Conservation (phyloP, 768 basidiomycete genomes). For the Cyclocybe aegerita region DNA sequence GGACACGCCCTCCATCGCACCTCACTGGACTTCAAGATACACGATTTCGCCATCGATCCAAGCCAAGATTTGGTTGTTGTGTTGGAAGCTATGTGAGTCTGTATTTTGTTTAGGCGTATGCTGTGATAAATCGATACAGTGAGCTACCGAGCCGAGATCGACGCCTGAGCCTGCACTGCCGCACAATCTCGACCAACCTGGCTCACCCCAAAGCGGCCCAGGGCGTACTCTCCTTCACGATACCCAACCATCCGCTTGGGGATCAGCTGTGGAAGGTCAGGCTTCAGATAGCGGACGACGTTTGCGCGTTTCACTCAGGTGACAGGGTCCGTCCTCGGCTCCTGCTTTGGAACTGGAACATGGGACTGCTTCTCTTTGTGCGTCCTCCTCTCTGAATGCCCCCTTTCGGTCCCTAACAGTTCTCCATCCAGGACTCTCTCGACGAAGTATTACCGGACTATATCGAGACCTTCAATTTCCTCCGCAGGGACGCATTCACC, state of each 20-base stretch:
- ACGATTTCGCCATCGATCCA: conserved; percentile 66
- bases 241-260: neutral
- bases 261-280: neutral
- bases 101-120: neutral
- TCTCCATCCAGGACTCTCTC: neutral
- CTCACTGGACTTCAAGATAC: conserved; percentile 39
- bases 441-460: neutral
- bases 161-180: conserved; percentile 3
- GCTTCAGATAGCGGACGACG: conserved; percentile 2
- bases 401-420: no score
- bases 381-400: neutral
- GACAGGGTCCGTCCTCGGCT: neutral
- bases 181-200: conserved; percentile 5
- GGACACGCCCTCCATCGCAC: conserved; percentile 18
- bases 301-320: neutral
- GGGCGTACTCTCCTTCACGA: neutral
- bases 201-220: neutral
- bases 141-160: neutral
- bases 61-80: conserved; percentile 57
- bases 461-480: neutral
- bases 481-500: neutral
- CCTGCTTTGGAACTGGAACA: conserved; percentile 10
- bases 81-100: conserved; percentile 19
- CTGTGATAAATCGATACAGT: neutral
- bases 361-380: conserved; percentile 6